Conservation (phyloP, 805 yeast genomes). For the Ogataea parapolymorpha region DNA sequence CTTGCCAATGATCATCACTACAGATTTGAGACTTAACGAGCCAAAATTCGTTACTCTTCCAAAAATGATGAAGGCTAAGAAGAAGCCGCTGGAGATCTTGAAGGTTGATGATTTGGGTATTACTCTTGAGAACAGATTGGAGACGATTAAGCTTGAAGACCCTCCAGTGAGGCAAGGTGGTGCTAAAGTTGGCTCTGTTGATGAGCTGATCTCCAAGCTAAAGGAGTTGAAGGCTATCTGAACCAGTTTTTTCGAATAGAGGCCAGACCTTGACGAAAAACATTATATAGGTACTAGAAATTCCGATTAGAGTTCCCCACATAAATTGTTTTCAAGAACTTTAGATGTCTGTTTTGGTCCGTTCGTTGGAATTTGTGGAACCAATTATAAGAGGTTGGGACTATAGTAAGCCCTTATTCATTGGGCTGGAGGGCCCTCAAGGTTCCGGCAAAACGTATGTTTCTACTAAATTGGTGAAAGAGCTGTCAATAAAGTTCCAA, state of each 20-base stretch:
- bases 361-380: constrained; percentile 27
- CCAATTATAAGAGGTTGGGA: constrained; percentile 30
- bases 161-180: constrained; percentile 85
- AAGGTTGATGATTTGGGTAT: constrained; percentile 68
- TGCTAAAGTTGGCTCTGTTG: constrained; percentile 73
- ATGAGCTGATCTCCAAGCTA: constrained; percentile 74
- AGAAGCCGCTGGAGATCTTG: constrained; percentile 79
- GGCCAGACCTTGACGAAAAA: no score
- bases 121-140: constrained; percentile 59
- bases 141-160: constrained; percentile 72
- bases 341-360: constrained; percentile 18
- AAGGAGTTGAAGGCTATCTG: constrained; percentile 72
- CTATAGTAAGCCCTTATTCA: constrained; percentile 34
- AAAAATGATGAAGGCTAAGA: constrained; percentile 97
- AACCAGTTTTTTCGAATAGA: not conserved
- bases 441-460: constrained; percentile 74
- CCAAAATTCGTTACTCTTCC: constrained; percentile 97
- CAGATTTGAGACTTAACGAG: constrained; percentile 90
- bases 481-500: constrained; percentile 37
- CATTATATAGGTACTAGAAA: not conserved
- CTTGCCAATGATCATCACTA: constrained; percentile 83
- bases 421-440: constrained; percentile 69
- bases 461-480: constrained; percentile 38
- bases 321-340: not conserved
- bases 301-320: constrained; percentile 1